Evolutionary conservation across 78 protist species (phyloP).

Genomic region (Dictyostelium discoideum): DNA sequence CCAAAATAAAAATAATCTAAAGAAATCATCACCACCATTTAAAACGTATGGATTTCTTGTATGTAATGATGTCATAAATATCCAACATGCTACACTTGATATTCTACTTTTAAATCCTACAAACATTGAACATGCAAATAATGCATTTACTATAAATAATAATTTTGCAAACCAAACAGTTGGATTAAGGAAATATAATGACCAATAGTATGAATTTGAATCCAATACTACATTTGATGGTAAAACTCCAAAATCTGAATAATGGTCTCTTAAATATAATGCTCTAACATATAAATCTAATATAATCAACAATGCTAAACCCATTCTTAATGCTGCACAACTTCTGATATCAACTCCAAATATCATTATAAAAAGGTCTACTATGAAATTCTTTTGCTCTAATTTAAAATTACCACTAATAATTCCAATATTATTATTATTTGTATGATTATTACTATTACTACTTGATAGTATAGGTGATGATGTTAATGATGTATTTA

Average conservation of each 20-base stretch:
- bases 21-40: constrained; percentile 77
- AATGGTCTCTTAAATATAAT: constrained; percentile 47
- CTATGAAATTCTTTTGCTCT: not conserved
- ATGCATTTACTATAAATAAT: not conserved
- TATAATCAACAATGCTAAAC: constrained; percentile 19
- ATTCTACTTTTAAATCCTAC: constrained; percentile 12
- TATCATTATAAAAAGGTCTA: not conserved
- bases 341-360: constrained; percentile 59
- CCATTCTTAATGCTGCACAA: constrained; percentile 40
- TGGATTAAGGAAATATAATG: constrained; percentile 15
- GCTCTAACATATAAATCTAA: constrained; percentile 38
- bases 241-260: constrained; percentile 33
- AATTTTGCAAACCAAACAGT: not conserved
- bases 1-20: constrained; percentile 56
- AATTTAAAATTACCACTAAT: constrained; percentile 10
- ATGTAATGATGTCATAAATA: constrained; percentile 26
- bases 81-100: constrained; percentile 3
- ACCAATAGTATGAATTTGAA: constrained; percentile 26
- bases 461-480: not conserved
- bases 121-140: not conserved
- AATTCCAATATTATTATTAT: not conserved
- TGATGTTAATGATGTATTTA: not conserved
- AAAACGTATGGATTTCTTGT: constrained; percentile 52
- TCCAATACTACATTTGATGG: constrained; percentile 17
- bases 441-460: not conserved